These are phyloP conservation scores for Penicillium nucicola DNA, from an alignment of 495 filamentous ascomycete species.

Conservation along the genomic window DNA sequence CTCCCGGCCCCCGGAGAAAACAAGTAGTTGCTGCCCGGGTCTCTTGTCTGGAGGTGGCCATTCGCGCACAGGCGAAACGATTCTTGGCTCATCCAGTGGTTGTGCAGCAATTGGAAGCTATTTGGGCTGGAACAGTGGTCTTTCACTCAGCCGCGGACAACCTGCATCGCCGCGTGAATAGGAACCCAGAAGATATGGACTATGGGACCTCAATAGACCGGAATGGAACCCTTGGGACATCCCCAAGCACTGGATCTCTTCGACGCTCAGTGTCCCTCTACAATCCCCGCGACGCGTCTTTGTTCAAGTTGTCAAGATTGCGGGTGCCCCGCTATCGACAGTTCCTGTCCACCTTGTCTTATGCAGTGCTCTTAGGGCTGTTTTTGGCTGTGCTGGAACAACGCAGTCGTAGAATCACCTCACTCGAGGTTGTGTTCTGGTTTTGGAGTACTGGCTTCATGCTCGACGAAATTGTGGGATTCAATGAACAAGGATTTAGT, in stretches of 20 bases:
- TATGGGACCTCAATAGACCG: constrained; percentile 21
- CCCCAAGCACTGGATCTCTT: constrained; percentile 33
- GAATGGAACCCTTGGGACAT: constrained; percentile 3
- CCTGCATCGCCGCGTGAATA: constrained; percentile 57
- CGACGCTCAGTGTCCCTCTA: constrained; percentile 82
- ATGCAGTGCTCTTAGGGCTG: constrained; percentile 76
- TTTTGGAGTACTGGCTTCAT: constrained; percentile 96
- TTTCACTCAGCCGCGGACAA: constrained; percentile 85
- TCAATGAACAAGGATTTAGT: constrained; percentile 90
- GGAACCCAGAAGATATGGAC: constrained; percentile 15
- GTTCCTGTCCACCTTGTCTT: constrained; percentile 79
- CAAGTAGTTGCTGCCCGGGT: constrained; percentile 62
- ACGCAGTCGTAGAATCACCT: constrained; percentile 71
- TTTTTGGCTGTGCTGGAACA: constrained; percentile 72
- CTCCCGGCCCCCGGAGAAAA: constrained; percentile 28
- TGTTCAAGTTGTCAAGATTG: constrained; percentile 85
- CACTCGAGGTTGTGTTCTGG: constrained; percentile 86
- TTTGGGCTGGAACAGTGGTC: constrained; percentile 91
- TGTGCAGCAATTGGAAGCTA: constrained; percentile 88
- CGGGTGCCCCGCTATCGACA: constrained; percentile 89
- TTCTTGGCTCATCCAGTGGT: constrained; percentile 88
- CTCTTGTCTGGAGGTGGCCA: constrained; percentile 87
- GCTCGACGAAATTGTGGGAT: constrained; percentile 91
- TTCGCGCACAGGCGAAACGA: constrained; percentile 82
- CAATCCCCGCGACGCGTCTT: constrained; percentile 80